Evolutionary conservation across 2,329 filamentous ascomycete species (phyloP), one percentile per base, ranked within the genome.

Genomic region (Nemania diffusa): DNA sequence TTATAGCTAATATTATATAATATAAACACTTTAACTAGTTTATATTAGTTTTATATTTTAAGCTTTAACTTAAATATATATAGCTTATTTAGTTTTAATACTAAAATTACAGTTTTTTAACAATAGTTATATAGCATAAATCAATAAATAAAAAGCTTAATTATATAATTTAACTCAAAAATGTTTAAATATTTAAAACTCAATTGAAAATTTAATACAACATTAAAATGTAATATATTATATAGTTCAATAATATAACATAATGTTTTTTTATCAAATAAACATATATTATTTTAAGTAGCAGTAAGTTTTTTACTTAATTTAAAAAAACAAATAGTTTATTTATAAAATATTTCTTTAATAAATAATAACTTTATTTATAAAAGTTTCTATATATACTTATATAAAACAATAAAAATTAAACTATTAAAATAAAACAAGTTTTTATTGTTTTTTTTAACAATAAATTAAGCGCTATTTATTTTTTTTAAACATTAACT

Each of bases 201-300:
- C 4, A 2, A 7, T 37, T 53, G 2, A 13, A 53, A 5, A 6
- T 53, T 13, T 53, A 53, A 13, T 2, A 20, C 11, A 22, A 53
- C 6, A 37, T 20, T 13, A 53, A 53, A 37, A 22, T 53, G 6
- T 53, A 53, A 34, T 53, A 22, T 53, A 53, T 53, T 13, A 37
- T 13, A 53, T 53, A 22, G 27, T n/a, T 13, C 4, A 34, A 53
- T 13, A 13, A 53, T 13, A 53, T 13, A 53, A 17, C 15, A 13
- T 22, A 22, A 53, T 20, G 6, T 53, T 53, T 53, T 13, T 37
- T n/a, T 22, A 22, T 53, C 6, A 32, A 13, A 53, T 6, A 13
- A 15, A n/a, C 22, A 13, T 13, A 13, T 53, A 22, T 53, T 13
- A 13, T 53, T 34, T 5, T 53, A 22, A 34, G 29, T 13, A 9